These are phyloP conservation scores for Pelargonium fulgidum DNA, from an alignment of 441 rosid genomes.

Conservation along the genomic window DNA sequence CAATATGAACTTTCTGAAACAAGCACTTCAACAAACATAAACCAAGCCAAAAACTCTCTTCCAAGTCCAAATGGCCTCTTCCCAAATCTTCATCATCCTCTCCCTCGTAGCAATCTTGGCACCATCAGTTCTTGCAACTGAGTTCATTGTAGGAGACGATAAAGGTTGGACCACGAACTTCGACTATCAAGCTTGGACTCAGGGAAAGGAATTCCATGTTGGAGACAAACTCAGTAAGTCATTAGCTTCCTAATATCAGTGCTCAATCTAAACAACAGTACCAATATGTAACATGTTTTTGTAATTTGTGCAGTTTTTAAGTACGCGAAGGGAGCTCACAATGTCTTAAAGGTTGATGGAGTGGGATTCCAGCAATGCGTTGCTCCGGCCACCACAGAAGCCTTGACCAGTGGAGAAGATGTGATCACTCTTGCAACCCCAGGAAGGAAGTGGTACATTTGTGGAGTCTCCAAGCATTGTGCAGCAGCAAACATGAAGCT, in stretches of 20 bases:
- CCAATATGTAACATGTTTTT: too few species aligned
- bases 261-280: too few species aligned
- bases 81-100: conserved; percentile 25
- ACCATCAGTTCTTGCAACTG: conserved; percentile 26
- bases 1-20: too few species aligned
- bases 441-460: conserved; percentile 3
- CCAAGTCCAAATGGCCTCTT: conserved; percentile 29
- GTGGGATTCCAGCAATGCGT: neutral
- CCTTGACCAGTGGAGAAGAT: conserved; percentile 3
- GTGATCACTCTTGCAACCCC: neutral
- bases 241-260: too few species aligned
- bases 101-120: conserved; percentile 18
- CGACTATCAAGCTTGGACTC: conserved; percentile 39
- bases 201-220: conserved; percentile 31
- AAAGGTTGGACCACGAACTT: conserved; percentile 36
- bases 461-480: conserved; percentile 1
- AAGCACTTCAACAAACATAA: too few species aligned
- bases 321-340: neutral
- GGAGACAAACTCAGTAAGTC: conserved; percentile 38
- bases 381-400: neutral
- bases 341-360: neutral
- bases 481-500: conserved; percentile 3
- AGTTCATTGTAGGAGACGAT: conserved; percentile 32
- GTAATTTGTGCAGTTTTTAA: neutral
- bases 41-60: too few species aligned